Evolutionary conservation across 2,329 filamentous ascomycete genomes (phyloP), one percentile per base, ranked within the genome.

Genomic region (Alternaria triticina): DNA sequence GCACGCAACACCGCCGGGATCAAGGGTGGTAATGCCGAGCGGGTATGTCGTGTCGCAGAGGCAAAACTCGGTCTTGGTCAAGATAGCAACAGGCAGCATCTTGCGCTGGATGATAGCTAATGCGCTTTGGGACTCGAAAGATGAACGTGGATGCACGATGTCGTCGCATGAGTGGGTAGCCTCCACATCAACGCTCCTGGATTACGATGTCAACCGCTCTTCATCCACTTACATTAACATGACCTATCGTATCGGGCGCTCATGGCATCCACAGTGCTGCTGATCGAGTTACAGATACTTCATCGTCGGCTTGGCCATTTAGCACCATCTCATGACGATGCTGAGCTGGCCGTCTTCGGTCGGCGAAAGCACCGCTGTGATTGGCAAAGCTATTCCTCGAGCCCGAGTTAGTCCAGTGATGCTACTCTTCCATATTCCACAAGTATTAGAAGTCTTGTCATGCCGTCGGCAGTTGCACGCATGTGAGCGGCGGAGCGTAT

Each of bases 391-490:
- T 5, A 7, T 17, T 15, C 33, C 52, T 54, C 11, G 23, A 54
- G 30, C n/a, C 33, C 52, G 25, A 28, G 22, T 12, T 13, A 30
- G 20, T 28, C 49, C 33, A 54, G 27, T 43, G 20, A 30, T 17
- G 11, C 6, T 36, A 23, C 13, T 25, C 13, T 15, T 43, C n/a
- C 25, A 43, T 27, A 62, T 57, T 62, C 13, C 28, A 47, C 28
- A 10, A 52, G 59, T 47, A 62, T 54, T 47, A 47, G 12, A 54
- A 45, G 49, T 59, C 55, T 62, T 65, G 62, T 55, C 59, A 25
- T 43, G 44, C n/a, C 28, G 50, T 58, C 65, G 65, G 65, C 63
- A 68, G 63, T 66, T 66, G 40, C 17, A 13, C 23, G 7, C 5
- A 52, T 15, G 15, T 40, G 9, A 15, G 23, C 15, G 36, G 22